These are phyloP conservation scores for Chlamydomonas eustigma DNA, from an alignment of 139 green algal species.

Conservation along the genomic window DNA sequence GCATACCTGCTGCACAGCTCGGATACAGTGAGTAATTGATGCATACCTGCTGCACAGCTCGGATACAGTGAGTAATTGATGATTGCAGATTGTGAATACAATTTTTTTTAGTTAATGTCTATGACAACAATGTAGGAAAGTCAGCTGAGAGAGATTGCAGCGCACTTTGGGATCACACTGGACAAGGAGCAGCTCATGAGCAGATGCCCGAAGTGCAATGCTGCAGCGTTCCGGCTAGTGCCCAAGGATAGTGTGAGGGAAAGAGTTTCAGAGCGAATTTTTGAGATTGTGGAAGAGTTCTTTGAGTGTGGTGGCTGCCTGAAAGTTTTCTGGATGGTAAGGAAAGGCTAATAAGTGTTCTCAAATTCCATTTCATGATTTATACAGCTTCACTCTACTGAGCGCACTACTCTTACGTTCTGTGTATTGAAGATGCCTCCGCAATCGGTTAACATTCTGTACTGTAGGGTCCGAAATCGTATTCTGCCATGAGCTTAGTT, in stretches of 20 bases:
- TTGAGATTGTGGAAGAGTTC: conserved; percentile 43
- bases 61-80: background rate
- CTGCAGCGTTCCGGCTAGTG: conserved; percentile 40
- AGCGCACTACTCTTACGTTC: no score
- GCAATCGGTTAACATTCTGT: no score
- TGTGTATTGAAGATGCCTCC: no score
- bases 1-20: conserved; percentile 32
- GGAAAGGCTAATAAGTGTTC: no score
- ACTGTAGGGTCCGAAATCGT: conserved; percentile 3
- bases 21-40: background rate
- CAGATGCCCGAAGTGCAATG: conserved; percentile 46
- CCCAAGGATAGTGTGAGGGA: conserved; percentile 14
- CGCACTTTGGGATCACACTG: conserved; percentile 39
- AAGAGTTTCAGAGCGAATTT: conserved; percentile 22
- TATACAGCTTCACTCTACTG: no score
- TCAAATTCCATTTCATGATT: no score
- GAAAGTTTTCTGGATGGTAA: conserved; percentile 46
- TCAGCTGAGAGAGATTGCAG: conserved; percentile 47
- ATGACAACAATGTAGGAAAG: background rate
- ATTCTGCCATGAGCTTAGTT: conserved; percentile 25
- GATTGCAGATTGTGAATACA: background rate
- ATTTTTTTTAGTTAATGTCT: background rate
- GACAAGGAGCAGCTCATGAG: conserved; percentile 30
- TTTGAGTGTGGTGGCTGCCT: conserved; percentile 36
- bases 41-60: conserved; percentile 32